phyloP scores from a whole-genome alignment of 2,329 filamentous ascomycete species.

The Pseudogymnoascus sp. region DNA sequence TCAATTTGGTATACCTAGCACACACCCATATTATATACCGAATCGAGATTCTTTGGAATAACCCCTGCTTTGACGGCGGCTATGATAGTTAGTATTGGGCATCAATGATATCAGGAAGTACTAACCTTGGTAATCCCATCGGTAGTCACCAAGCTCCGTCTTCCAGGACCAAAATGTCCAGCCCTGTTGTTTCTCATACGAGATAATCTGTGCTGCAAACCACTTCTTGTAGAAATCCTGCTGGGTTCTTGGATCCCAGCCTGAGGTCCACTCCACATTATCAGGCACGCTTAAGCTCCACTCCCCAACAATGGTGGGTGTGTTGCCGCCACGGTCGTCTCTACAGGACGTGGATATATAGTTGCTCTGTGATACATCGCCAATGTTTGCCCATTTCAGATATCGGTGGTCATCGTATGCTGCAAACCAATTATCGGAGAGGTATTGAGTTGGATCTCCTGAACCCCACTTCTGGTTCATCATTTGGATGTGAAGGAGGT shows the following conservation, averaged over 20 bases:
- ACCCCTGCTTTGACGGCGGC: slow-evolving; percentile 26
- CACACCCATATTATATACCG: not conserved
- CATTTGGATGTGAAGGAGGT: slow-evolving; percentile 48
- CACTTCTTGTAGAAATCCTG: slow-evolving; percentile 48
- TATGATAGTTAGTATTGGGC: not conserved
- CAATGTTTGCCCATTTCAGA: slow-evolving; percentile 45
- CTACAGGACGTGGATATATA: slow-evolving; percentile 49
- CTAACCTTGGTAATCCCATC: slow-evolving; percentile 43
- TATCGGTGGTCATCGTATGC: slow-evolving; percentile 56
- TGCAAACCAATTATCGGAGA: slow-evolving; percentile 39
- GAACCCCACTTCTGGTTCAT: slow-evolving; percentile 51
- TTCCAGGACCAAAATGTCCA: slow-evolving; percentile 62
- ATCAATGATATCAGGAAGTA: not conserved
- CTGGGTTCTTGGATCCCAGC: slow-evolving; percentile 38
- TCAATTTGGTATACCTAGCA: not conserved
- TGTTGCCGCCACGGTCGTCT: slow-evolving; percentile 38
- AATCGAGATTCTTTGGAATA: slow-evolving; percentile 21
- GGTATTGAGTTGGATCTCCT: slow-evolving; percentile 44
- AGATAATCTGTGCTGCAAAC: slow-evolving; percentile 50
- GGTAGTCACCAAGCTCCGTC: slow-evolving; percentile 40
- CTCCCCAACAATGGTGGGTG: slow-evolving; percentile 51
- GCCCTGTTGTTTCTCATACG: slow-evolving; percentile 48
- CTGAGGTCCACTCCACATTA: slow-evolving; percentile 39
- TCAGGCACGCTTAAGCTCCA: slow-evolving; percentile 50
- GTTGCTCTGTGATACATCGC: slow-evolving; percentile 39